Base-by-base conservation (phyloP, 768 basidiomycete species). In the Rhizopogon vinicolor region DNA sequence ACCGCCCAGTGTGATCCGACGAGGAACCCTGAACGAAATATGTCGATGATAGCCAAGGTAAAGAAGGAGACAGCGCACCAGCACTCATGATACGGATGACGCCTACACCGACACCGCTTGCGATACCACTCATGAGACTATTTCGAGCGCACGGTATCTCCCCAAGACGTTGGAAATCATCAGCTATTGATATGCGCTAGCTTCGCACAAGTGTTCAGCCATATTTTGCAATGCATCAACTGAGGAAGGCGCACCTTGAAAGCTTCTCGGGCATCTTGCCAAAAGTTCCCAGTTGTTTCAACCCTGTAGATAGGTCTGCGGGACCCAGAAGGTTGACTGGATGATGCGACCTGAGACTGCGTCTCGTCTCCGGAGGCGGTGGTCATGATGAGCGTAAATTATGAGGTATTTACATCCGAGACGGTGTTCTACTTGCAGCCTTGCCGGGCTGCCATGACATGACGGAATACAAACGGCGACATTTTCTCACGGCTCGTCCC, bases 1-100 rank as follows among this genome's bases (percentile, higher is more conserved):
- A 90, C 77, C 13, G 86, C 89, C 91, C 91, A 93, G 65, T 90
- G 83, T 3, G 81, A 85, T 39, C 88, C 89, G 40, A 82, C 75
- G 55, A 87, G 75, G 1, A 83, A 77, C 33, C 76, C 90, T 88
- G 56, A 28, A 55, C 8, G 22, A 59, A 51, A 41, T 5, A 28
- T 41, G 41, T 65, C 42, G 41, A 45, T 39, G 45, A 48, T 33
- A 49, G 22, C 19, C 42, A 42, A 9, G 14, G 40, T 50, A 14
- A 22, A 43, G 9, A n/a, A 52, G 54, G 5, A 50, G 12, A 40
- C 41, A 18, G 75, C 85, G 54, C 67, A 90, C 90, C 74, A 10
- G 82, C 71, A 62, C 79, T 79, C 62, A 91, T 69, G 3, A 83
- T 85, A 53, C 90, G 80, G 52, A 92, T 81, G 53, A 87, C 74